phyloP scores from a whole-genome alignment of 1,284 basidiomycete species.

The Ceratobasidium sp. region DNA sequence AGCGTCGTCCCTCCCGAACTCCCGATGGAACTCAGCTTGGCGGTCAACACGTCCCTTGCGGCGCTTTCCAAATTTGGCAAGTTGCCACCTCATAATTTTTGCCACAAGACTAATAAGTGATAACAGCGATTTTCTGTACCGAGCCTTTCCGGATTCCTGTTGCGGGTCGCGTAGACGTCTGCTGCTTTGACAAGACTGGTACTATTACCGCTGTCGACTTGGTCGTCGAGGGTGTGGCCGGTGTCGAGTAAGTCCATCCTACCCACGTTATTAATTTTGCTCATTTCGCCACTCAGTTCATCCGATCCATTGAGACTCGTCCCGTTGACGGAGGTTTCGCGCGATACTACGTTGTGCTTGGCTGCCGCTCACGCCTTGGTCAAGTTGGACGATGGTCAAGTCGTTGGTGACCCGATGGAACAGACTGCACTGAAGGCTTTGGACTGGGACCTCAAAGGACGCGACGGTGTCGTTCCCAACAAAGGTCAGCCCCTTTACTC shows the following conservation, averaged over 20 bases:
- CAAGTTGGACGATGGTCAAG: constrained; percentile 86
- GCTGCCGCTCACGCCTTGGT: constrained; percentile 97
- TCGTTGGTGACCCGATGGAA: constrained; percentile 99
- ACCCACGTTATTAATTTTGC: neutral
- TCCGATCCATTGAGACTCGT: constrained; percentile 71
- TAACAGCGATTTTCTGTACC: constrained; percentile 91
- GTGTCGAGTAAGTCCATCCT: constrained; percentile 70
- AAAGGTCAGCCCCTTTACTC: constrained; percentile 60
- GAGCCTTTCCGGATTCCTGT: constrained; percentile 96
- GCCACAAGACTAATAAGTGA: constrained; percentile 13
- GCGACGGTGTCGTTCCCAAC: constrained; percentile 44
- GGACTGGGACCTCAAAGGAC: constrained; percentile 74
- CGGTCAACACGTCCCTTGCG: constrained; percentile 92
- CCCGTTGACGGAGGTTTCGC: constrained; percentile 75
- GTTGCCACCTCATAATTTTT: constrained; percentile 40
- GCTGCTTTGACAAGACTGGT: constrained; percentile 98
- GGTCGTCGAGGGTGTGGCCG: constrained; percentile 91
- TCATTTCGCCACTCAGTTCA: constrained; percentile 52
- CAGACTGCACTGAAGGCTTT: constrained; percentile 93
- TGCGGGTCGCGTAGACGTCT: constrained; percentile 92
- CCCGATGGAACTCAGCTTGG: constrained; percentile 94
- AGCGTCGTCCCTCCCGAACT: constrained; percentile 95
- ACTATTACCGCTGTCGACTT: constrained; percentile 95
- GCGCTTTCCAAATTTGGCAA: constrained; percentile 89
- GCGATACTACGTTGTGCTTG: constrained; percentile 85